Conservation (phyloP, 2,329 filamentous ascomycete genomes). For the Aureobasidium sp. region DNA sequence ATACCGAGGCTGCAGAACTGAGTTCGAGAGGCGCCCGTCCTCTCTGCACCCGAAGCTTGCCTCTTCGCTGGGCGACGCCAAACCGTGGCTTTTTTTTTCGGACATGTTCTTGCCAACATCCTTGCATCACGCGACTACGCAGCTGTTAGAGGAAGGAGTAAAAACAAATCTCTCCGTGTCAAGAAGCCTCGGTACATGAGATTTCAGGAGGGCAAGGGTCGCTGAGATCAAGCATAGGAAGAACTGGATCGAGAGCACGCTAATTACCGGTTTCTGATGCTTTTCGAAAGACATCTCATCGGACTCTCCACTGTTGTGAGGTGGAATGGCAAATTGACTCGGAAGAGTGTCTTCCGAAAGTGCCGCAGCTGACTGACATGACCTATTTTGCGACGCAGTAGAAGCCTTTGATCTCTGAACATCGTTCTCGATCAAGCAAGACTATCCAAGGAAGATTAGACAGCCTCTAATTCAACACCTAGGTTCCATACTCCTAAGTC, state of each 20-base stretch:
- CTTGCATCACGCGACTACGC: background rate
- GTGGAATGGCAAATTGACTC: too few species aligned
- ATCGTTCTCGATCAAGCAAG: background rate
- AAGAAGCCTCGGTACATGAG: background rate
- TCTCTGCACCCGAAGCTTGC: background rate
- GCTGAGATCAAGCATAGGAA: background rate
- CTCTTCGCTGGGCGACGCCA: background rate
- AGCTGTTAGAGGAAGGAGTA: background rate
- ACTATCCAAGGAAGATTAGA: background rate
- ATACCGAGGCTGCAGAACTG: background rate
- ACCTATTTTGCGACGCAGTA: background rate
- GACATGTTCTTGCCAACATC: background rate
- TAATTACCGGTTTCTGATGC: background rate
- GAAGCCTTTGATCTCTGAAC: background rate
- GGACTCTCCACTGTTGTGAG: background rate
- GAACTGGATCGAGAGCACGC: background rate
- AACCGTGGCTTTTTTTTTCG: background rate
- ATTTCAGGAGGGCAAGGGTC: background rate
- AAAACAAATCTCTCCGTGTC: background rate
- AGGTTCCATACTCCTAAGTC: background rate
- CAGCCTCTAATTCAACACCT: background rate
- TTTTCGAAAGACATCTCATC: background rate
- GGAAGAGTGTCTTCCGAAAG: background rate
- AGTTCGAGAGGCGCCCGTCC: background rate
- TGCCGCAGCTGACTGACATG: background rate